These are phyloP conservation scores for Sclerotinia trifoliorum DNA, from an alignment of 2,329 filamentous ascomycete species.

Conservation along the genomic window DNA sequence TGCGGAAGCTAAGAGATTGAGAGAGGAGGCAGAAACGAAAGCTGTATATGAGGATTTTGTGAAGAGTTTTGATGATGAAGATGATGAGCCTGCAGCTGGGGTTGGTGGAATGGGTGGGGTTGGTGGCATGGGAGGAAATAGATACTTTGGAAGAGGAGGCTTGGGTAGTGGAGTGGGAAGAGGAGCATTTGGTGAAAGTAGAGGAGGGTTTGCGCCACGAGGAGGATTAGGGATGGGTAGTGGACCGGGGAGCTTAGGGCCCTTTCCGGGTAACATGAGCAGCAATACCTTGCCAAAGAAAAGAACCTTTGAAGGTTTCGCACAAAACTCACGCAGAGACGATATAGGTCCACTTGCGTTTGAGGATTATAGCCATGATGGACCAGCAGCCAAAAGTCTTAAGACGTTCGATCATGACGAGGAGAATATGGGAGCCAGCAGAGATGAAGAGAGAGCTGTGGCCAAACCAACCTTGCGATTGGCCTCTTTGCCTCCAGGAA, in stretches of 20 bases:
- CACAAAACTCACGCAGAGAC: constrained; percentile 40
- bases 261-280: constrained; percentile 48
- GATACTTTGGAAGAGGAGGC: constrained; percentile 26
- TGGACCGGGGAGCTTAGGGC: constrained; percentile 62
- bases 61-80: constrained; percentile 68
- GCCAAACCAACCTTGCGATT: constrained; percentile 63
- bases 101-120: constrained; percentile 17
- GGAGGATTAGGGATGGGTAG: constrained; percentile 41
- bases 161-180: constrained; percentile 38
- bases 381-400: constrained; percentile 31
- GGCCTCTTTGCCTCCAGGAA: constrained; percentile 59
- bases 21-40: constrained; percentile 83
- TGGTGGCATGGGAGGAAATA: constrained; percentile 38
- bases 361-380: constrained; percentile 38
- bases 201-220: constrained; percentile 38
- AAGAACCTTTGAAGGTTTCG: constrained; percentile 51
- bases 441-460: constrained; percentile 56
- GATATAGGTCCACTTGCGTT: constrained; percentile 38
- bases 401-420: constrained; percentile 43
- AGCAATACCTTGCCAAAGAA: constrained; percentile 45
- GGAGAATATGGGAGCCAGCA: constrained; percentile 41
- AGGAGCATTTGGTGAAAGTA: constrained; percentile 27
- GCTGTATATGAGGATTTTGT: constrained; percentile 86
- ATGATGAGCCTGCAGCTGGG: constrained; percentile 39
- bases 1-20: constrained; percentile 79